A percentile compares a stretch with the other conserved stretches of the same genome.
Evolutionary conservation across 1,139 yeast species (phyloP).

Genomic region (Hyphopichia wangnamkhiaoensis): DNA sequence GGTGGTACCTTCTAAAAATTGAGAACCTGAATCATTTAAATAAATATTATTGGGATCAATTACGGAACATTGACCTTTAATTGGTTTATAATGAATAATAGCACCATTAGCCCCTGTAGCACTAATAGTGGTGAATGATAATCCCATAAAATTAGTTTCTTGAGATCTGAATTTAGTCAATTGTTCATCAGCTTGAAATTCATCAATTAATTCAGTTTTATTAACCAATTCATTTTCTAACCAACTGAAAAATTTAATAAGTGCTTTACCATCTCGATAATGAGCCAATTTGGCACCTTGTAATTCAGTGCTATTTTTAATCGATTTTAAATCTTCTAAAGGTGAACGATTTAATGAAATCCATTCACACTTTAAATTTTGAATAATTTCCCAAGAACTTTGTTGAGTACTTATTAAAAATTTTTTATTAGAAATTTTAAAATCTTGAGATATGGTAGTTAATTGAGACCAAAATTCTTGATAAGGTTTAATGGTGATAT

Average conservation of each 20-base stretch:
- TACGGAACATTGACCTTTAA: slow-evolving; percentile 54
- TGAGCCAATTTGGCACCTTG: slow-evolving; percentile 79
- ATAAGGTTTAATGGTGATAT: slow-evolving; percentile 54
- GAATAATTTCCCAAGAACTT: slow-evolving; percentile 81
- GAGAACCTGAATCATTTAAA: slow-evolving; percentile 91
- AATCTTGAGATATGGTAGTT: slow-evolving; percentile 40
- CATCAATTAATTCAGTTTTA: slow-evolving; percentile 67
- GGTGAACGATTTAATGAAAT: slow-evolving; percentile 56
- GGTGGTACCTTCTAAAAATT: slow-evolving; percentile 92
- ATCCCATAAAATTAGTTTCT: slow-evolving; percentile 69
- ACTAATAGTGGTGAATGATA: slow-evolving; percentile 89
- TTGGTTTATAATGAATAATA: slow-evolving; percentile 83
- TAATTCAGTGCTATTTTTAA: slow-evolving; percentile 74
- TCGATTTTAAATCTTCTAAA: slow-evolving; percentile 71
- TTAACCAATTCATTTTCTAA: slow-evolving; percentile 62
- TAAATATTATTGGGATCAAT: slow-evolving; percentile 79
- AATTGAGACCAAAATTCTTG: slow-evolving; percentile 57
- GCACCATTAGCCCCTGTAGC: slow-evolving; percentile 95
- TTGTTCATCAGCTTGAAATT: slow-evolving; percentile 75
- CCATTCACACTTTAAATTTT: slow-evolving; percentile 45
- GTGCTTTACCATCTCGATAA: slow-evolving; percentile 82
- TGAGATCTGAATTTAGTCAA: slow-evolving; percentile 62
- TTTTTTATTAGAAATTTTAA: slow-evolving; percentile 39
- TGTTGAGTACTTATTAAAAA: slow-evolving; percentile 59
- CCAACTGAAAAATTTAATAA: slow-evolving; percentile 83